Percentiles rank a stretch among this genome's conserved stretches.
Conservation (phyloP, 805 yeast species). For the Nakazawaea holstii region DNA sequence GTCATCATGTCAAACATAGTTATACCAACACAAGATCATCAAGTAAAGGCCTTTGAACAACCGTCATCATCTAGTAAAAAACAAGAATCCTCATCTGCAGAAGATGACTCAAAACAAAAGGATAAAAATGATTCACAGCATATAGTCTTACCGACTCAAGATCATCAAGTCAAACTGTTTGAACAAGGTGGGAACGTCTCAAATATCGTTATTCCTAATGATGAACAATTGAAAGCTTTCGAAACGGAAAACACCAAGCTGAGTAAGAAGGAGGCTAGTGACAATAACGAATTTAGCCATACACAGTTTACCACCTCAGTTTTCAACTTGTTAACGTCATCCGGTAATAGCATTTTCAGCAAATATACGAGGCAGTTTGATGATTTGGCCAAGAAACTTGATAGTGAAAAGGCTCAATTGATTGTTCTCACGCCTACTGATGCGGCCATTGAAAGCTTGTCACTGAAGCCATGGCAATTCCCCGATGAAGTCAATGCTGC, state of each 20-base stretch:
- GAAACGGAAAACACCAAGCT: background rate
- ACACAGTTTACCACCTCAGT: constrained; percentile 1
- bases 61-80: background rate
- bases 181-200: background rate
- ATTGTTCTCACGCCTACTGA: constrained; percentile 72
- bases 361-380: constrained; percentile 2
- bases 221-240: constrained; percentile 1
- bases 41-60: constrained; percentile 4
- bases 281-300: background rate
- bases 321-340: background rate
- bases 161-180: constrained; percentile 7
- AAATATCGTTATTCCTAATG: constrained; percentile 1
- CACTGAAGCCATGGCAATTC: constrained; percentile 77
- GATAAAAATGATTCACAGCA: too few relatives aligned
- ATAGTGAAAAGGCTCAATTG: constrained; percentile 13
- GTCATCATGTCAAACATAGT: constrained; percentile 5
- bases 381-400: background rate
- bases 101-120: background rate
- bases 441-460: constrained; percentile 45
- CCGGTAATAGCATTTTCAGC: constrained; percentile 1
- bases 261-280: background rate
- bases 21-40: constrained; percentile 10
- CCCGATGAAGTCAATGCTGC: constrained; percentile 44
- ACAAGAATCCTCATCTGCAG: background rate
- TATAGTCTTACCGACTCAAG: constrained; percentile 6